These are phyloP conservation scores for Suillus americanus DNA, from an alignment of 768 basidiomycete genomes.

Conservation along the genomic window DNA sequence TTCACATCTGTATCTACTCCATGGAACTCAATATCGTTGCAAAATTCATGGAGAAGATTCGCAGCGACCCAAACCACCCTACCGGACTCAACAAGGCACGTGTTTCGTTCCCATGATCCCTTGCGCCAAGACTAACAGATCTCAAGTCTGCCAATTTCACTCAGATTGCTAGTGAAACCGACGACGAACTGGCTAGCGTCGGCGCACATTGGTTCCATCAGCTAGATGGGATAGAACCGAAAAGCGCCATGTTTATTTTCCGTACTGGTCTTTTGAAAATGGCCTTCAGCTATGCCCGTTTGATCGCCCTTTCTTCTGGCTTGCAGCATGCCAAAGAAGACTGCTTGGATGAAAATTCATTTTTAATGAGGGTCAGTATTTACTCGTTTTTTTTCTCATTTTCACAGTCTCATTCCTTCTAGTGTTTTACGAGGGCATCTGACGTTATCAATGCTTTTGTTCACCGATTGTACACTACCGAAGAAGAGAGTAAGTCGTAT, in stretches of 20 bases:
- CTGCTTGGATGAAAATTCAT: slow-evolving; percentile 58
- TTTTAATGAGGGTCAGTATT: slow-evolving; percentile 60
- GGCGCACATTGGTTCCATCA: slow-evolving; percentile 55
- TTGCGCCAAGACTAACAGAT: slow-evolving; percentile 1
- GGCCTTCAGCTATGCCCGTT: slow-evolving; percentile 67
- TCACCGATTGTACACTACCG: slow-evolving; percentile 49
- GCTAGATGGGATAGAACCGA: slow-evolving; percentile 50
- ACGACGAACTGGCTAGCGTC: slow-evolving; percentile 64
- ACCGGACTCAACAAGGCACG: slow-evolving; percentile 73
- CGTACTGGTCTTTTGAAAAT: slow-evolving; percentile 60
- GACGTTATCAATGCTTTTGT: slow-evolving; percentile 65
- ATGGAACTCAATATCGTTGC: slow-evolving; percentile 67
- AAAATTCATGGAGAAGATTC: slow-evolving; percentile 59
- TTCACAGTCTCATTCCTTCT: slow-evolving; percentile 6
- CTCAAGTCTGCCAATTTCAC: slow-evolving; percentile 65
- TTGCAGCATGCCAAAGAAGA: slow-evolving; percentile 72
- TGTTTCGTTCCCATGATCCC: background rate
- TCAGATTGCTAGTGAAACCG: slow-evolving; percentile 59
- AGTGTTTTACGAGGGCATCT: slow-evolving; percentile 69
- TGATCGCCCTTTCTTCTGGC: slow-evolving; percentile 70
- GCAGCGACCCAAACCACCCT: slow-evolving; percentile 72
- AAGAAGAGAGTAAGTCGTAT: slow-evolving; percentile 48
- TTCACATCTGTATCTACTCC: slow-evolving; percentile 79
- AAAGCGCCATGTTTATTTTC: slow-evolving; percentile 56
- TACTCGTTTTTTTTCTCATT: background rate